Base-by-base conservation (phyloP, 164 flowering plant genomes). In the Berberis thunbergii region DNA sequence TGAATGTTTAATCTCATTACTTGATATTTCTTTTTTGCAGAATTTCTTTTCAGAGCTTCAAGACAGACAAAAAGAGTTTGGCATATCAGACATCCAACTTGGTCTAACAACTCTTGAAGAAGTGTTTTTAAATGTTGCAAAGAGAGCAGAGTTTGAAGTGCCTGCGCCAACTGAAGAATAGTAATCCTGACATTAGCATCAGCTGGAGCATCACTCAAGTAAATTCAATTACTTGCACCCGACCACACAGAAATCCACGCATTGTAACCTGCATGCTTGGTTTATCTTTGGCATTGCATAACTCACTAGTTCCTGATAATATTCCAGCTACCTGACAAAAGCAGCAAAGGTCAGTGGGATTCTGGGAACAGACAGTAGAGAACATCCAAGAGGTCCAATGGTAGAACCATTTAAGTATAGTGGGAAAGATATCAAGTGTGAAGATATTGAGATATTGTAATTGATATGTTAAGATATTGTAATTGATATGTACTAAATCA, bases 91-190 rank as follows among this genome's bases (percentile, higher is more conserved):
- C 72, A 82, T 91, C 61, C 97, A 95, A 69, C 86, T 95, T 46
- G 81, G 97, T 59, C 84, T 95, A 41, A 80, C 96, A 63, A 91
- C 97, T 44, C 96, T 95, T 2, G 97, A 95, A 77, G 99, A 95
- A 82, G 99, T 95, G 56, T 91, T 95, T 79, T 75, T 95, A 64
- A 95, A 89, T 62, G 89, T 95, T 54, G 97, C 94, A 50, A 86
- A 67, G 77, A 81, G 85, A 65, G 96, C 99, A 13, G 99, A 95
- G 78, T 69, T 91, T 40, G 97, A 95, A 84, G 70, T 74, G 93
- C 97, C 62, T 67, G 78, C 11, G 82, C 86, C 46, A 96, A 91
- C 46, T 89, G 90, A 41, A 79, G 69, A 64, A 61, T 81, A 70
- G 82, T 71, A 10, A 79, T 87, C 59, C 75, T 95, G 48, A 81